These are phyloP conservation scores for Arthrobotrys sphaeroides DNA, from an alignment of 2,329 filamentous ascomycete species.

Conservation along the genomic window DNA sequence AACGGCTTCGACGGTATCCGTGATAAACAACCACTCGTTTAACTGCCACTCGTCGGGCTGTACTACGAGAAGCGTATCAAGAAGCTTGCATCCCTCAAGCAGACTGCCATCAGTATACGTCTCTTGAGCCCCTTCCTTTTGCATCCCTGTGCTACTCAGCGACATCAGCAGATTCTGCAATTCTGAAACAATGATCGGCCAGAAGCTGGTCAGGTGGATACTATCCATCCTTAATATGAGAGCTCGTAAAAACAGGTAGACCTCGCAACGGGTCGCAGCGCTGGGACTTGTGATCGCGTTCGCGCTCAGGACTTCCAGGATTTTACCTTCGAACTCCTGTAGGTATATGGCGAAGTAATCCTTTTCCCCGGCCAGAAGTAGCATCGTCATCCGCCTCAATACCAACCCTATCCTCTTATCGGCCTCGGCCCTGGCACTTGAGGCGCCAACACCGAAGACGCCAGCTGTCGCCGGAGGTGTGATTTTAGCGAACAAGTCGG, in stretches of 20 bases:
- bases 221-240: constrained; percentile 80
- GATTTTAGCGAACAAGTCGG: constrained; percentile 80
- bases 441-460: constrained; percentile 97
- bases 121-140: constrained; percentile 71
- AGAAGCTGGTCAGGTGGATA: constrained; percentile 82
- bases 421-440: constrained; percentile 90
- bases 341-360: constrained; percentile 85
- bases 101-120: constrained; percentile 80
- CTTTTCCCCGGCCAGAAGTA: constrained; percentile 78
- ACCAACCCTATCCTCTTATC: constrained; percentile 93
- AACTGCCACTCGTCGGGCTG: constrained; percentile 96
- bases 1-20: constrained; percentile 94
- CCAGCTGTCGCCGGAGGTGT: constrained; percentile 88
- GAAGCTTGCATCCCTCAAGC: constrained; percentile 90
- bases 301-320: constrained; percentile 85
- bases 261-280: constrained; percentile 84
- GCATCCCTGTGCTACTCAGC: constrained; percentile 4
- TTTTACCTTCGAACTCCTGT: constrained; percentile 76
- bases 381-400: constrained; percentile 79
- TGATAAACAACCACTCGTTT: constrained; percentile 97
- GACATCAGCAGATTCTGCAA: constrained; percentile 67
- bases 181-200: constrained; percentile 89
- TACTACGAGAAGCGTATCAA: constrained; percentile 85
- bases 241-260: constrained; percentile 86
- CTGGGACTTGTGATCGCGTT: constrained; percentile 91